Evolutionary conservation across 805 yeast species (phyloP).

Genomic region (Allodekkera sacchari): DNA sequence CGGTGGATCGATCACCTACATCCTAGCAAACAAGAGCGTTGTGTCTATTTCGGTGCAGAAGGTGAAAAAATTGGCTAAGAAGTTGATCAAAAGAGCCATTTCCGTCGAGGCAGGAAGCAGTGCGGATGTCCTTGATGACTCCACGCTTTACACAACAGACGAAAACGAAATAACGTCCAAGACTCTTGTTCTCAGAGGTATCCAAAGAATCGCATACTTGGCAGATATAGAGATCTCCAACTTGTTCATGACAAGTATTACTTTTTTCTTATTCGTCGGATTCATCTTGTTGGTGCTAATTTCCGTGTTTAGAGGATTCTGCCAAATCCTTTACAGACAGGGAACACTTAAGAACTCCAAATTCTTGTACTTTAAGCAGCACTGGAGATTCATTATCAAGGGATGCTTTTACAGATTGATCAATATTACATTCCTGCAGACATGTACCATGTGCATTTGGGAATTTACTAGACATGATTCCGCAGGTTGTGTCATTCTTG

Average conservation of each 20-base stretch:
- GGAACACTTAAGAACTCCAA: constrained; percentile 53
- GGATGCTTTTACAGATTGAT: constrained; percentile 83
- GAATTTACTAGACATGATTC: constrained; percentile 81
- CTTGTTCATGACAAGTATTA: constrained; percentile 78
- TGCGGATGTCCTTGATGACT: constrained; percentile 39
- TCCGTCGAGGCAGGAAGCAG: constrained; percentile 31
- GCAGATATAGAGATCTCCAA: constrained; percentile 83
- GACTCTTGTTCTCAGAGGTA: constrained; percentile 80
- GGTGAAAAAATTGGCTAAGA: constrained; percentile 6
- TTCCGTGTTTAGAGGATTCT: constrained; percentile 57
- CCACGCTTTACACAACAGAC: constrained; percentile 54
- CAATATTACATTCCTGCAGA: constrained; percentile 80
- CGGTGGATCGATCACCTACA: constrained; percentile 79
- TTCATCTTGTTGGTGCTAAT: constrained; percentile 50
- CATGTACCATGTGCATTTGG: constrained; percentile 78
- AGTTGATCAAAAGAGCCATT: constrained; percentile 30
- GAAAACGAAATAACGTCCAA: constrained; percentile 60
- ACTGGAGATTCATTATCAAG: constrained; percentile 79
- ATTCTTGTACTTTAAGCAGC: constrained; percentile 67
- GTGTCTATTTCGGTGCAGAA: constrained; percentile 85
- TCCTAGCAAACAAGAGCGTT: constrained; percentile 52
- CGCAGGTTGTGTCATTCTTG: constrained; percentile 73
- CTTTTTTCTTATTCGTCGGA: constrained; percentile 72
- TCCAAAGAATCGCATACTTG: constrained; percentile 80
- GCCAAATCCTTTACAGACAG: constrained; percentile 54